Evolutionary conservation across 805 yeast genomes (phyloP), one percentile per base, ranked within the genome.

Genomic region (Ogataea populi-albae): DNA sequence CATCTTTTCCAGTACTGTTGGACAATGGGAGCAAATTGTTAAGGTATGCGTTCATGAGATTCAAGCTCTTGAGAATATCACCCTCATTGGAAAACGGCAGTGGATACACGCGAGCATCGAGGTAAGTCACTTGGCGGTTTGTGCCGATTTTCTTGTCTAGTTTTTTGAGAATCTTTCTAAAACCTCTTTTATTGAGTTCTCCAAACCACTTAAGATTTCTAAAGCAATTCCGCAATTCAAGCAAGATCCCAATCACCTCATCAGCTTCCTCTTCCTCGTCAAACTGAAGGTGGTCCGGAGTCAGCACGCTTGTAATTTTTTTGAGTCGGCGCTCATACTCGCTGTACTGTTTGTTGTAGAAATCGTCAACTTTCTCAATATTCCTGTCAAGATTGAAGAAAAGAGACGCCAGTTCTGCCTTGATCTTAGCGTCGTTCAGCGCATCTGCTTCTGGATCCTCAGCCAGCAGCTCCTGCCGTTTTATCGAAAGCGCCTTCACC

Each of bases 161-260:
- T 54, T 89, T 89, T 64, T 89, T 89, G 54, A 91, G 67, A 45
- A 91, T 91, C 64, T 89, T 89, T 35, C 79, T 74, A 49, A 88
- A 85, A 0, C 96, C 98, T 42, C 94, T 78, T 54, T 83, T 86
- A 66, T 89, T 89, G 50, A 89, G 75, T 54, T 91, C 97, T 17
- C 94, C 94, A 58, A 76, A 89, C 96, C 97, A 91, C 58, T 86
- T 88, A 55, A 89, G 68, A 59, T 88, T 88, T 38, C 96, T 71
- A 43, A 84, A 76, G 40, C 78, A 77, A 12, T 82, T 71, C 30
- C 95, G 71, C 35, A 87, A 66, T 57, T 88, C 96, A 16, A 87
- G 66, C 24, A 89, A 63, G 14, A 87, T 80, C 16, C 75, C 77
- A 20, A 77, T 61, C 23, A 82, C 64, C 47, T 83, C 89, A 32